These are phyloP conservation scores for Pseudonectria foliicola DNA, from an alignment of 2,329 filamentous ascomycete species.

Conservation along the genomic window DNA sequence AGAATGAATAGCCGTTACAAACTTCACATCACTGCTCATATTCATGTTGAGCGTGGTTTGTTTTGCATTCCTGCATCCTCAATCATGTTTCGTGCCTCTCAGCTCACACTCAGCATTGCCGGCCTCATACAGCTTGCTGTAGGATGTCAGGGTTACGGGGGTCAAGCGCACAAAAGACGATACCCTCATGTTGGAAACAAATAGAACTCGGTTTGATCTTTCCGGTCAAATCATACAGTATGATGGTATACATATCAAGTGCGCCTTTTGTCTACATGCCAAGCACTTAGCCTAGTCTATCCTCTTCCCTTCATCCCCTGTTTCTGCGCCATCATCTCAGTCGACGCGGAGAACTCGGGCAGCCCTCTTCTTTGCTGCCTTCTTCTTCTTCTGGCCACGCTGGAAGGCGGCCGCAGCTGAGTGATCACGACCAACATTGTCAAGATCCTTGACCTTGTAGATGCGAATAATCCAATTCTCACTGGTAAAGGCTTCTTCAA, in stretches of 20 bases:
- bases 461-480: constrained; percentile 99
- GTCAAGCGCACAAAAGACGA: too few species aligned
- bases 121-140: too few species aligned
- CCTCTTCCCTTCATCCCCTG: constrained; percentile 11
- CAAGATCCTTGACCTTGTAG: constrained; percentile 98
- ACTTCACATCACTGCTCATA: too few species aligned
- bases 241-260: constrained; percentile 31
- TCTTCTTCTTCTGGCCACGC: constrained; percentile 79
- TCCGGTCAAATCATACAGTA: constrained; percentile 23
- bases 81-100: too few species aligned
- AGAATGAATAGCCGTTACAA: too few species aligned
- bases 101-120: too few species aligned
- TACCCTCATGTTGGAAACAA: too few species aligned
- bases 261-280: constrained; percentile 27
- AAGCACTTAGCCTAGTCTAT: constrained; percentile 15
- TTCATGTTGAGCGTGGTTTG: too few species aligned
- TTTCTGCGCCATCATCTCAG: constrained; percentile 32
- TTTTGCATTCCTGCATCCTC: too few species aligned
- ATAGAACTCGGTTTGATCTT: constrained; percentile 7
- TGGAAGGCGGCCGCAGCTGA: constrained; percentile 62
- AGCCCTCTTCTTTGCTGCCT: constrained; percentile 63
- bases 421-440: constrained; percentile 91
- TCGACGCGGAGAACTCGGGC: constrained; percentile 65
- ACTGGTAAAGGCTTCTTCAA: constrained; percentile 96
- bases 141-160: too few species aligned